A percentile compares a stretch with the other conserved stretches of the same genome.
Evolutionary conservation across 2,329 filamentous ascomycete genomes (phyloP).

Genomic region (Aspergillus quadrilineatus): DNA sequence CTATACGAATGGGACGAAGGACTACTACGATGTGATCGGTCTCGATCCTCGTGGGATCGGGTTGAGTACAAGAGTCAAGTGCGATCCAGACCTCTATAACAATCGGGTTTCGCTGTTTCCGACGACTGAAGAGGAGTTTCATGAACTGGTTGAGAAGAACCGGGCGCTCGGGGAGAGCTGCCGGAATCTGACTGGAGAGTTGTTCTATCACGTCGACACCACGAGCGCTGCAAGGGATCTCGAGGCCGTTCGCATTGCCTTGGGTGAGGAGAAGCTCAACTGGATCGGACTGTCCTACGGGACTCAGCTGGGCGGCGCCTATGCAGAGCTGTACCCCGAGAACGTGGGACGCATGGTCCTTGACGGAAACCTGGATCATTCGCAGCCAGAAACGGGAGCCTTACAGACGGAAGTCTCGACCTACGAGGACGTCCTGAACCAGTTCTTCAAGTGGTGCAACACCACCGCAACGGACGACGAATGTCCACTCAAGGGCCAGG

Average conservation of each 20-base stretch:
- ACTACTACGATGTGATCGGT: constrained; percentile 45
- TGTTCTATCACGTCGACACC: constrained; percentile 47
- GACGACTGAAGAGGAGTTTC: constrained; percentile 38
- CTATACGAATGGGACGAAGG: not conserved
- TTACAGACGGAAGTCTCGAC: constrained; percentile 37
- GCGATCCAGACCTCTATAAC: constrained; percentile 40
- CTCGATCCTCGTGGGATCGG: constrained; percentile 48
- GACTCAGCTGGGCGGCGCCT: constrained; percentile 45
- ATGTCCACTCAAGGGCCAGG: constrained; percentile 5
- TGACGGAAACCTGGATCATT: constrained; percentile 49
- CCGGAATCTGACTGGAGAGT: constrained; percentile 37
- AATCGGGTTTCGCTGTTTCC: constrained; percentile 39
- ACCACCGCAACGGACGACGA: not conserved
- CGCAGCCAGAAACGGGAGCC: constrained; percentile 28
- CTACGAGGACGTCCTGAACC: constrained; percentile 37
- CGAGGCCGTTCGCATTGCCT: constrained; percentile 36
- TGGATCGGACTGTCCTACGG: constrained; percentile 49
- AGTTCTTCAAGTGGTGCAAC: constrained; percentile 20
- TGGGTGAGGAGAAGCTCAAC: constrained; percentile 39
- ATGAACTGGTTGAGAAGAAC: constrained; percentile 41
- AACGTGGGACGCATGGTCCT: constrained; percentile 44
- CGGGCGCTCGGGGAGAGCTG: constrained; percentile 43
- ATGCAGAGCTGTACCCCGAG: constrained; percentile 47
- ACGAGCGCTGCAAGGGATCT: constrained; percentile 36
- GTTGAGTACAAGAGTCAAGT: constrained; percentile 41